phyloP scores from a whole-genome alignment of 768 basidiomycete genomes.

The Piloderma croceum region DNA sequence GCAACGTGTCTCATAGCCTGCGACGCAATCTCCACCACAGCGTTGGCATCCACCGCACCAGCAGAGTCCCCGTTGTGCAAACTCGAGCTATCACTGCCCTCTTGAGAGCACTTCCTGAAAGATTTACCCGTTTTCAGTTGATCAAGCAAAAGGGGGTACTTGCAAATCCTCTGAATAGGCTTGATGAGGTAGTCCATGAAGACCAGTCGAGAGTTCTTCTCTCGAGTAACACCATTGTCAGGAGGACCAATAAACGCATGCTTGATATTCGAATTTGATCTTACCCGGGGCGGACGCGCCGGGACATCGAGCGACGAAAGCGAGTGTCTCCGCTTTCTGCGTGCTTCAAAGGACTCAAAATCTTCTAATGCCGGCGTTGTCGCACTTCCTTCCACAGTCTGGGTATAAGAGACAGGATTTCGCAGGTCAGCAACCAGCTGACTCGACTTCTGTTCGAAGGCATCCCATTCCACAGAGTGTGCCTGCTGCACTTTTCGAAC shows the following conservation, averaged over 20 bases:
- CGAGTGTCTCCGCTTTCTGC: slow-evolving; percentile 35
- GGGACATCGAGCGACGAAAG: slow-evolving; percentile 45
- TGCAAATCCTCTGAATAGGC: slow-evolving; percentile 94
- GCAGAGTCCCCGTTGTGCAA: slow-evolving; percentile 27
- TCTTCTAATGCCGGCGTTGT: not conserved
- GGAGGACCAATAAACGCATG: slow-evolving; percentile 22
- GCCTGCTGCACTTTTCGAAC: slow-evolving; percentile 62
- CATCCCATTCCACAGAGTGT: slow-evolving; percentile 70
- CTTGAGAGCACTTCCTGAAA: not conserved
- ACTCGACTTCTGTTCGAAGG: slow-evolving; percentile 77
- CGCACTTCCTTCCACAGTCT: slow-evolving; percentile 8
- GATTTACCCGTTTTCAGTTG: slow-evolving; percentile 40
- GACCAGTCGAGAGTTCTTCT: slow-evolving; percentile 40
- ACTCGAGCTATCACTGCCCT: not conserved
- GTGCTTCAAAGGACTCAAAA: not conserved
- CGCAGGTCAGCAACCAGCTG: slow-evolving; percentile 39
- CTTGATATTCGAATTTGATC: slow-evolving; percentile 28
- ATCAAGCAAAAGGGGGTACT: slow-evolving; percentile 85
- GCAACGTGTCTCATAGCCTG: slow-evolving; percentile 75
- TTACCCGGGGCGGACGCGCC: slow-evolving; percentile 31
- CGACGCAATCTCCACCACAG: slow-evolving; percentile 48
- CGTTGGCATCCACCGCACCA: slow-evolving; percentile 21
- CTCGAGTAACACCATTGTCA: slow-evolving; percentile 21
- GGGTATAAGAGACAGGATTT: slow-evolving; percentile 15
- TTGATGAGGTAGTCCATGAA: slow-evolving; percentile 92